phyloP scores from a whole-genome alignment of 371 early-diverging fungal species.

The Rhizopus sp. region DNA sequence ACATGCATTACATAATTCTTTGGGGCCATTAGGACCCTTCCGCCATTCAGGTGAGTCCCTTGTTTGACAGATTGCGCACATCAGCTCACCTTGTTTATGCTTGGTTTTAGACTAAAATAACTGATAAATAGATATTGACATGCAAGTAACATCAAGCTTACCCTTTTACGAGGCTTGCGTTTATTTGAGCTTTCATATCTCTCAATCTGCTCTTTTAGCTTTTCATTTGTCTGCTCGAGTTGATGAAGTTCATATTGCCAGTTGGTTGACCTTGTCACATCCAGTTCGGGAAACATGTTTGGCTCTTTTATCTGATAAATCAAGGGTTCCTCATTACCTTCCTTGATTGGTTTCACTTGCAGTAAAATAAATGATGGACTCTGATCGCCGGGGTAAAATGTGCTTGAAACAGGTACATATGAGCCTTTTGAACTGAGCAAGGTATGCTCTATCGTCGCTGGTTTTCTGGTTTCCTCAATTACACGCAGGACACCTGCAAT shows the following conservation, averaged over 20 bases:
- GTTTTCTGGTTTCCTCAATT: slow-evolving; percentile 29
- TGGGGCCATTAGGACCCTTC: slow-evolving; percentile 76
- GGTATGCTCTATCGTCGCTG: slow-evolving; percentile 29
- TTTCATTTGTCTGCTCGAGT: slow-evolving; percentile 29
- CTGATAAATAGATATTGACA: not conserved
- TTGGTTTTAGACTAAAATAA: not conserved
- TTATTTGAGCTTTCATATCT: slow-evolving; percentile 16
- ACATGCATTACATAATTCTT: slow-evolving; percentile 86
- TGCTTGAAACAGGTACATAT: slow-evolving; percentile 33
- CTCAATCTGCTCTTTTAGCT: slow-evolving; percentile 37
- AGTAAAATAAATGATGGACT: slow-evolving; percentile 36
- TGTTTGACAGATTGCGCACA: slow-evolving; percentile 61
- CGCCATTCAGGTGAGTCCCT: slow-evolving; percentile 85
- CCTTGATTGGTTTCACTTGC: slow-evolving; percentile 17
- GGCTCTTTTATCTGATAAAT: slow-evolving; percentile 1
- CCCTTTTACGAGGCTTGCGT: slow-evolving; percentile 25
- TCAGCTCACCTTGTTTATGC: slow-evolving; percentile 20
- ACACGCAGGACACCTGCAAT: slow-evolving; percentile 38
- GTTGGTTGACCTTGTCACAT: slow-evolving; percentile 28
- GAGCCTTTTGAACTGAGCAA: slow-evolving; percentile 44
- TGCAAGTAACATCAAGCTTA: not conserved
- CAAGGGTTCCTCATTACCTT: not conserved
- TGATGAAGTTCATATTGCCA: slow-evolving; percentile 53
- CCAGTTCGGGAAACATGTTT: slow-evolving; percentile 38
- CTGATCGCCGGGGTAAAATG: slow-evolving; percentile 46